Conservation (phyloP, 192 early-diverging fungal genomes). For the Phycomyces nitens region DNA sequence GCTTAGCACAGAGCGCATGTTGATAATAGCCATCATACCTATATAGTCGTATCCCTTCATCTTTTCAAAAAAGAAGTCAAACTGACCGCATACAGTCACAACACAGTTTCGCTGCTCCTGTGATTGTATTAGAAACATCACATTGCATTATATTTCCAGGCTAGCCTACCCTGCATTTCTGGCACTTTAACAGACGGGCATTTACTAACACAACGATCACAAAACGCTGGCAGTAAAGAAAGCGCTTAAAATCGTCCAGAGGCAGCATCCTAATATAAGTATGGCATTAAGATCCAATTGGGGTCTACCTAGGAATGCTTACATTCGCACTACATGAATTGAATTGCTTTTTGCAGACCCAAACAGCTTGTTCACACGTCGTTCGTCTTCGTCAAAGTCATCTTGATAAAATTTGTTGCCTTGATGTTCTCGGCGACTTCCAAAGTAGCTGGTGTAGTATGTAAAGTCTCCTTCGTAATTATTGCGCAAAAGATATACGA, state of each 20-base stretch:
- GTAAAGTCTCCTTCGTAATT: slow-evolving; percentile 79
- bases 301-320: slow-evolving; percentile 15
- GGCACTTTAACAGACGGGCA: slow-evolving; percentile 58
- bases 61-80: slow-evolving; percentile 31
- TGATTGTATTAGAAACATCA: not conserved
- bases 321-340: slow-evolving; percentile 72
- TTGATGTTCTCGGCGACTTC: slow-evolving; percentile 73
- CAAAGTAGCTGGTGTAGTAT: slow-evolving; percentile 85
- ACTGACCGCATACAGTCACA: slow-evolving; percentile 23
- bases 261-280: slow-evolving; percentile 49
- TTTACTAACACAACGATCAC: slow-evolving; percentile 81
- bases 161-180: slow-evolving; percentile 51
- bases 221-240: slow-evolving; percentile 70
- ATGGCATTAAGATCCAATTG: not conserved
- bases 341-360: slow-evolving; percentile 62
- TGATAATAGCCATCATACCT: no score
- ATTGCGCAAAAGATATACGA: slow-evolving; percentile 71
- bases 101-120: slow-evolving; percentile 27
- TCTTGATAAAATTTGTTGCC: slow-evolving; percentile 69
- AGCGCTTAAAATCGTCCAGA: slow-evolving; percentile 81
- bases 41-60: slow-evolving; percentile 42
- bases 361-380: slow-evolving; percentile 74
- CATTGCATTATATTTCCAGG: not conserved
- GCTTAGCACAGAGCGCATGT: no score
- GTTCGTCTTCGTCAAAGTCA: slow-evolving; percentile 65